Evolutionary conservation across 768 basidiomycete species (phyloP).

Genomic region (Panellus pusillus): DNA sequence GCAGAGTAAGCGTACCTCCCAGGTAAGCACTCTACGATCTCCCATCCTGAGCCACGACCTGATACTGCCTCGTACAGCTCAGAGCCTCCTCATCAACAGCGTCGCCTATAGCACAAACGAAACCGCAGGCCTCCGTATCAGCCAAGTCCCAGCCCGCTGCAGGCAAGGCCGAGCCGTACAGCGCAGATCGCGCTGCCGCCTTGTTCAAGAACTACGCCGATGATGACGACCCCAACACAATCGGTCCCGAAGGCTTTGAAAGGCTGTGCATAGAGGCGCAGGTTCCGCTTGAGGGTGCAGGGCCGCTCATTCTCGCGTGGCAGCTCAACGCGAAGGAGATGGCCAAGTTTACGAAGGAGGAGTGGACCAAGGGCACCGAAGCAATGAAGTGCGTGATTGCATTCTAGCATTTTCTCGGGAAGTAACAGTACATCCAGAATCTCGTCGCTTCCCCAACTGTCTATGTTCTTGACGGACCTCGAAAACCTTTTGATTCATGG

Average conservation of each 20-base stretch:
- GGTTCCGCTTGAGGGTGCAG: slow-evolving; percentile 71
- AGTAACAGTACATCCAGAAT: slow-evolving; percentile 26
- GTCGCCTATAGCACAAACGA: slow-evolving; percentile 12
- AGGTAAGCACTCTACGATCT: slow-evolving; percentile 22
- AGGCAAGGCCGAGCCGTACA: slow-evolving; percentile 44
- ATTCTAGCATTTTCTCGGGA: too few species aligned
- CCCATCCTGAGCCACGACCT: background rate
- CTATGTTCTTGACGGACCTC: slow-evolving; percentile 56
- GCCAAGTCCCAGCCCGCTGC: slow-evolving; percentile 14
- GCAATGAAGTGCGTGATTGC: slow-evolving; percentile 39
- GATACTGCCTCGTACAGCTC: background rate
- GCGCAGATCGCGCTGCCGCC: slow-evolving; percentile 44
- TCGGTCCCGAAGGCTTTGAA: slow-evolving; percentile 75
- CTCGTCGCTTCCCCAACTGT: slow-evolving; percentile 48
- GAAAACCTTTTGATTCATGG: slow-evolving; percentile 60
- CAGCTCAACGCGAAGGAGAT: slow-evolving; percentile 69
- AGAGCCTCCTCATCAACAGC: slow-evolving; percentile 5
- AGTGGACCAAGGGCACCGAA: slow-evolving; percentile 64
- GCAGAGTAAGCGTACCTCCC: slow-evolving; percentile 29
- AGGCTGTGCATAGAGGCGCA: slow-evolving; percentile 66
- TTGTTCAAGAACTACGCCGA: slow-evolving; percentile 67
- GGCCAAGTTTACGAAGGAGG: slow-evolving; percentile 65
- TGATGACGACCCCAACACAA: slow-evolving; percentile 52
- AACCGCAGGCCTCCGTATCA: slow-evolving; percentile 20
- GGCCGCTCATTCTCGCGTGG: slow-evolving; percentile 77